Conservation (phyloP, 768 basidiomycete species). For the Termitomyces heimii region DNA sequence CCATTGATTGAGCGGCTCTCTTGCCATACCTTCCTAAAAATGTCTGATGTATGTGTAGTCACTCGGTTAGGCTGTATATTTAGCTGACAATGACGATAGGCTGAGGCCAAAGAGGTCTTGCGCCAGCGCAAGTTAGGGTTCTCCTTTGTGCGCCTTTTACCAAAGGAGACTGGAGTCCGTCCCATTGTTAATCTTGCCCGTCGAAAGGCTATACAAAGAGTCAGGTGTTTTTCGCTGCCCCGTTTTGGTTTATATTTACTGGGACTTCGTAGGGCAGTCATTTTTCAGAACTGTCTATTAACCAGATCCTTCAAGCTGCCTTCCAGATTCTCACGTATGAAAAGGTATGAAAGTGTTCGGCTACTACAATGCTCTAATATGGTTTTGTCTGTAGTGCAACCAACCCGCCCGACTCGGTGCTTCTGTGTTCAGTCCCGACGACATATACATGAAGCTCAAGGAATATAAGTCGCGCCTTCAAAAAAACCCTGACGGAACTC, state of each 20-base stretch:
- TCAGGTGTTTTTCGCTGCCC: conserved; percentile 5
- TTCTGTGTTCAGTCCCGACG: conserved; percentile 78
- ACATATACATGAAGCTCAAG: conserved; percentile 74
- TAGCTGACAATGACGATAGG: conserved; percentile 26
- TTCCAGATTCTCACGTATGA: conserved; percentile 89
- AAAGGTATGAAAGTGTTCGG: conserved; percentile 42
- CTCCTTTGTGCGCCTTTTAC: conserved; percentile 83
- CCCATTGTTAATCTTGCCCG: conserved; percentile 89
- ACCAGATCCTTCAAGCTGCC: conserved; percentile 76
- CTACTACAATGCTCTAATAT: not conserved
- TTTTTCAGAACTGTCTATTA: conserved; percentile 62
- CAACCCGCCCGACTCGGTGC: conserved; percentile 66
- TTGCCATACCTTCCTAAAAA: conserved; percentile 59
- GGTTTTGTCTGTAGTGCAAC: conserved; percentile 39
- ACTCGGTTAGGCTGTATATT: not conserved
- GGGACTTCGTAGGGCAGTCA: conserved; percentile 21
- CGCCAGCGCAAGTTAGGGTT: conserved; percentile 73
- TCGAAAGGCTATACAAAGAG: conserved; percentile 29
- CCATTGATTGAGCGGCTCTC: conserved; percentile 79
- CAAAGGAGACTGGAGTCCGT: conserved; percentile 92
- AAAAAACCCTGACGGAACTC: conserved; percentile 30
- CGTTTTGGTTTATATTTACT: not conserved
- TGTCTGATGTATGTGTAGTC: conserved; percentile 51
- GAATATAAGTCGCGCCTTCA: conserved; percentile 53
- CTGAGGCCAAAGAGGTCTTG: conserved; percentile 58